A percentile compares a stretch with the other conserved stretches of the same genome.
These are phyloP conservation scores for Stephanodiscus triporus DNA, from an alignment of 108 stramenopile genomes.

Conservation along the genomic window DNA sequence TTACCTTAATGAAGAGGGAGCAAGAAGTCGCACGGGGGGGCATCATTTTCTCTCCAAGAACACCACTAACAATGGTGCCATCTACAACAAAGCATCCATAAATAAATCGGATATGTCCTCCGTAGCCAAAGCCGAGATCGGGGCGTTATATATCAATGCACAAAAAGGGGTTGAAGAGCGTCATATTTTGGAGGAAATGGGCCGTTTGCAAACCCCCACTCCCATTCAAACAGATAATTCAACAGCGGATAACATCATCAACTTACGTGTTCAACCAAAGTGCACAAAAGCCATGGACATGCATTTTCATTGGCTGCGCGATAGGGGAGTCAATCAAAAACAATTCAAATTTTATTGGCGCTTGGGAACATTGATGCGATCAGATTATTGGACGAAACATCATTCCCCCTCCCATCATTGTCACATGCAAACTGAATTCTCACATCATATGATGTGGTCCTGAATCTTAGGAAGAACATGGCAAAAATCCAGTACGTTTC, in stretches of 20 bases:
- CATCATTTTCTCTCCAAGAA: slow-evolving; percentile 20
- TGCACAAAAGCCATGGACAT: slow-evolving; percentile 26
- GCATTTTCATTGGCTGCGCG: neutral
- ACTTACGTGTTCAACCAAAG: slow-evolving; percentile 46
- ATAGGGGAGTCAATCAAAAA: neutral
- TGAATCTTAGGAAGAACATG: too few relatives aligned
- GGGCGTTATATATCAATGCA: slow-evolving; percentile 36
- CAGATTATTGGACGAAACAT: neutral
- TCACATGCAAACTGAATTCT: neutral
- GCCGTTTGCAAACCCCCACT: slow-evolving; percentile 37
- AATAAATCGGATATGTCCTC: slow-evolving; percentile 27
- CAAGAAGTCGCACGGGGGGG: slow-evolving; percentile 50
- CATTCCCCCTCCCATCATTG: neutral
- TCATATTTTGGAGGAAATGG: slow-evolving; percentile 25
- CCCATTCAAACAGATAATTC: slow-evolving; percentile 36
- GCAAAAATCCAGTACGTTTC: too few relatives aligned
- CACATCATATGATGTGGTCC: neutral
- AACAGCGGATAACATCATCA: slow-evolving; percentile 45
- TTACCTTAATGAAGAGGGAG: slow-evolving; percentile 41
- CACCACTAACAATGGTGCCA: slow-evolving; percentile 28
- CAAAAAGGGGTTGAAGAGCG: slow-evolving; percentile 5
- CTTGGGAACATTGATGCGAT: neutral
- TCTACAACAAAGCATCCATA: slow-evolving; percentile 13
- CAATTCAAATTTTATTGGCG: neutral
- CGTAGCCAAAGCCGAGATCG: slow-evolving; percentile 47